Percentiles rank a stretch among this genome's conserved stretches.
Conservation (phyloP, 2,329 filamentous ascomycete genomes). For the Tolypocladium nubicola region DNA sequence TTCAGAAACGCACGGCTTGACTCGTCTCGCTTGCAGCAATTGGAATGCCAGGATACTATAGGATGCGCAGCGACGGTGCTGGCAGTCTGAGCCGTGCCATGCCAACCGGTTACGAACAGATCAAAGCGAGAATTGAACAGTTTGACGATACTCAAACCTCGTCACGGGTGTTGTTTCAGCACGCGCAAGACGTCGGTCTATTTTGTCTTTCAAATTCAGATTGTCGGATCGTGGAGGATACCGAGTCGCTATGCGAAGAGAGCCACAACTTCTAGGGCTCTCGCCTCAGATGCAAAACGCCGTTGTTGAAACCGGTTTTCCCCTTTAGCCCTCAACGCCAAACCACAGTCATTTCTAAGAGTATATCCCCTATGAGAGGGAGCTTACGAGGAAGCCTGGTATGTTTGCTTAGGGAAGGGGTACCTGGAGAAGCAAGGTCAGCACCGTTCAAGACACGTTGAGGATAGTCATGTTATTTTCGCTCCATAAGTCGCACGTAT, state of each 20-base stretch:
- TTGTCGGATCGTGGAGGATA: conserved; percentile 32
- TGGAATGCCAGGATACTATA: background rate
- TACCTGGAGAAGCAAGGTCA: conserved; percentile 38
- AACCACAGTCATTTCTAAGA: conserved; percentile 14
- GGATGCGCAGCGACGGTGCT: background rate
- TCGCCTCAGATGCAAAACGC: conserved; percentile 27
- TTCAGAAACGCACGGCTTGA: background rate
- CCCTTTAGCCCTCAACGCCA: conserved; percentile 31
- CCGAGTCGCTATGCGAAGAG: conserved; percentile 23
- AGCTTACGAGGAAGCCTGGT: conserved; percentile 37
- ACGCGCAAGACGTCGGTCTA: conserved; percentile 4
- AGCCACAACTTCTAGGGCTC: conserved; percentile 13
- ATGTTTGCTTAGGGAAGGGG: conserved; percentile 74
- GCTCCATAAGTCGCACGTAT: background rate
- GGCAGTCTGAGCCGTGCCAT: background rate
- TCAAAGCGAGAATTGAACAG: background rate
- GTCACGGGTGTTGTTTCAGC: background rate
- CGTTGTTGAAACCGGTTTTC: conserved; percentile 46
- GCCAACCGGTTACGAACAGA: background rate
- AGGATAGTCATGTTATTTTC: background rate
- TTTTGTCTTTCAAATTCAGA: conserved; percentile 13
- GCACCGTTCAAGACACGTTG: background rate
- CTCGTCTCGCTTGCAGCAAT: background rate
- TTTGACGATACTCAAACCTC: background rate
- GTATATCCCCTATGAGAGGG: conserved; percentile 8